Evolutionary conservation across 768 basidiomycete genomes (phyloP).

Genomic region (Scleroderma bovista): DNA sequence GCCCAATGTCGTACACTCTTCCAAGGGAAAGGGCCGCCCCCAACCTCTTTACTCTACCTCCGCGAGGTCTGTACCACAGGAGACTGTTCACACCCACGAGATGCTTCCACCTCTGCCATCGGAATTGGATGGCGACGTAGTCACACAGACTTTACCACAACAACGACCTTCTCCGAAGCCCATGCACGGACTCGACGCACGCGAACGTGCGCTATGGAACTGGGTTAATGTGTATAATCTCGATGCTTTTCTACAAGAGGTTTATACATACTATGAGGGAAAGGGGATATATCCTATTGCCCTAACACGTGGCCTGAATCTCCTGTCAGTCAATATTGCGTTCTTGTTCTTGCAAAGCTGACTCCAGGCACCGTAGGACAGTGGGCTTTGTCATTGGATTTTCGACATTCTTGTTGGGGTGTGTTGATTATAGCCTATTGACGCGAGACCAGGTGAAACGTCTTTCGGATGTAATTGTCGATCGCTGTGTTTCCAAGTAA

Average conservation of each 20-base stretch:
- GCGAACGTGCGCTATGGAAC: slow-evolving; percentile 93
- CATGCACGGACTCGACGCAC: slow-evolving; percentile 71
- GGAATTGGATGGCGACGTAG: slow-evolving; percentile 44
- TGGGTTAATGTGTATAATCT: slow-evolving; percentile 99
- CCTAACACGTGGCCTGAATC: slow-evolving; percentile 83
- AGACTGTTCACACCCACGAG: slow-evolving; percentile 35
- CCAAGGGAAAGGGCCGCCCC: slow-evolving; percentile 37
- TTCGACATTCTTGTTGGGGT: slow-evolving; percentile 92
- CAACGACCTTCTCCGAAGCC: slow-evolving; percentile 31
- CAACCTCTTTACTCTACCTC: slow-evolving; percentile 51
- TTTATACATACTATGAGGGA: slow-evolving; percentile 93
- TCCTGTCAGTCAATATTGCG: slow-evolving; percentile 65
- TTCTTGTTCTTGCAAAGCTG: slow-evolving; percentile 13
- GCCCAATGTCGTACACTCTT: slow-evolving; percentile 17
- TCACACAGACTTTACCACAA: slow-evolving; percentile 16
- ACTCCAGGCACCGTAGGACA: slow-evolving; percentile 54
- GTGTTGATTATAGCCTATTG: slow-evolving; percentile 86
- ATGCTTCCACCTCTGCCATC: slow-evolving; percentile 58
- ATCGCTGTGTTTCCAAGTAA: slow-evolving; percentile 79
- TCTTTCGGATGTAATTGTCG: slow-evolving; percentile 78
- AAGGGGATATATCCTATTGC: slow-evolving; percentile 97
- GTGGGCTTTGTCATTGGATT: slow-evolving; percentile 98
- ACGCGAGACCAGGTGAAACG: slow-evolving; percentile 58
- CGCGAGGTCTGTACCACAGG: slow-evolving; percentile 32
- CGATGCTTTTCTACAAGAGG: slow-evolving; percentile 91